Base-by-base conservation (phyloP, 768 basidiomycete genomes). In the Trametes punicea region DNA sequence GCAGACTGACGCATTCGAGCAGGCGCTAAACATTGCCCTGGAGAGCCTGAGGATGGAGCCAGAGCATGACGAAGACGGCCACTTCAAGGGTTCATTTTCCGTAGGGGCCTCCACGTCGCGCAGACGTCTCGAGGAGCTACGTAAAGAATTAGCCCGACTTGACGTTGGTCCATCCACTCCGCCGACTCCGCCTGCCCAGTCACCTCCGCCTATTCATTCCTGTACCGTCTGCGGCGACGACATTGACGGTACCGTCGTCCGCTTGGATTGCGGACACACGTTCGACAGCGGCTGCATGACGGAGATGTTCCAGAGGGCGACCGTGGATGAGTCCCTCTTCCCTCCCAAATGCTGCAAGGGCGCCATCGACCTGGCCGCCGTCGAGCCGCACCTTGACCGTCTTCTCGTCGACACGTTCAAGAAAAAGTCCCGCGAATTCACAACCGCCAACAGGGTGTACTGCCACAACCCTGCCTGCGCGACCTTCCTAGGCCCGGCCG, bases 301-400 rank as follows among this genome's bases (percentile, higher is more conserved):
- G 3, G 61, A 69, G 31, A 67, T 77, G 44, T 73, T 75, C 65
- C 56, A 69, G 48, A 56, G 66, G 13, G 66, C 75, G 0, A 69
- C 64, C 4, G 59, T 53, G 18, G 76, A 77, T 60, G 76, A 77
- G 55, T 63, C 69, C 1, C 68, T 77, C 26, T 67, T 59, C 48
- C 66, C 66, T 7, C 66, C 66, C 6, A 46, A 53, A 11, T 67
- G 66, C 62, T 67, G 66, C 54, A 34, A 53, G 11, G 23, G 44
- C 20, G 34, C 51, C 26, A 59, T 67, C 38, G 56, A 60, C 20
- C 33, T 62, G 25, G n/a, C 40, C n/a, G 52, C 50, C 6, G 61
- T 58, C 10, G 47, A 50, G n/a, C 11, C 39, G 16, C 48, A 61
- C 49, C 57, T 67, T n/a, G 31, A 30, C 30, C 11, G 34, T 9